Percentiles rank a stretch among this genome's conserved stretches.
Evolutionary conservation across 2,329 filamentous ascomycete genomes (phyloP).

Genomic region (Verticillium alfalfae): DNA sequence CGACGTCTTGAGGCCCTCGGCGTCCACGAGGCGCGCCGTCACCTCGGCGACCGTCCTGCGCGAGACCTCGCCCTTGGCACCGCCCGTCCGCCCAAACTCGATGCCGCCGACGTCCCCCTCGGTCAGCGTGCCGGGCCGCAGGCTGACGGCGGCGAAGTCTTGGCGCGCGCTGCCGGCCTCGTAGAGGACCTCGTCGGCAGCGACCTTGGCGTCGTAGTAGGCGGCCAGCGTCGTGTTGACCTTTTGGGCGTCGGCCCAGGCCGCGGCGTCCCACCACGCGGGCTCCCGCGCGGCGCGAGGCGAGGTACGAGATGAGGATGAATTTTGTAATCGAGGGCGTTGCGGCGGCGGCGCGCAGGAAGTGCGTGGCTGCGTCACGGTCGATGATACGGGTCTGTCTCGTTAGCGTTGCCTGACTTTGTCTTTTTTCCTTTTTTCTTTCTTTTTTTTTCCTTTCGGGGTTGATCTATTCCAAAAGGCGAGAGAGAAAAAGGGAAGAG

Average conservation of each 20-base stretch:
- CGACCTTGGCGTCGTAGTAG: slow-evolving; percentile 58
- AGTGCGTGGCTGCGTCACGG: slow-evolving; percentile 57
- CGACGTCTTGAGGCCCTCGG: slow-evolving; percentile 35
- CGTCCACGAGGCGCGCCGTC: slow-evolving; percentile 49
- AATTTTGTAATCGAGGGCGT: slow-evolving; percentile 53
- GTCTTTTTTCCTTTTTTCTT: too few relatives aligned
- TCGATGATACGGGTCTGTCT: slow-evolving; percentile 51
- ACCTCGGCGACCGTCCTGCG: slow-evolving; percentile 56
- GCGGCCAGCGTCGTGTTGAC: slow-evolving; percentile 38
- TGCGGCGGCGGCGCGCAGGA: slow-evolving; percentile 53
- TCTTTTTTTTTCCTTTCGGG: too few relatives aligned
- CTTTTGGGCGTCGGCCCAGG: slow-evolving; percentile 42
- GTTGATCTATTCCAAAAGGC: too few relatives aligned
- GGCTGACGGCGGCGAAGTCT: slow-evolving; percentile 42
- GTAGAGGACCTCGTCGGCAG: slow-evolving; percentile 52
- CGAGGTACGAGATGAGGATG: slow-evolving; percentile 58
- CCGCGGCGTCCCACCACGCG: slow-evolving; percentile 49
- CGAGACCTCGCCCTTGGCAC: slow-evolving; percentile 34
- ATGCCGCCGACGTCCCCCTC: slow-evolving; percentile 42
- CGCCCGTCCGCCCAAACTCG: slow-evolving; percentile 38
- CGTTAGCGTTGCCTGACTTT: slow-evolving; percentile 2
- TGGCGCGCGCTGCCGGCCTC: slow-evolving; percentile 33
- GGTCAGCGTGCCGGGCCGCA: slow-evolving; percentile 47
- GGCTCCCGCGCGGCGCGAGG: slow-evolving; percentile 45
- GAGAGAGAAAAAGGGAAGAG: neutral